Evolutionary conservation across 129 eudicot genomes (phyloP).

Genomic region (Rutidosis leptorrhynchoides): DNA sequence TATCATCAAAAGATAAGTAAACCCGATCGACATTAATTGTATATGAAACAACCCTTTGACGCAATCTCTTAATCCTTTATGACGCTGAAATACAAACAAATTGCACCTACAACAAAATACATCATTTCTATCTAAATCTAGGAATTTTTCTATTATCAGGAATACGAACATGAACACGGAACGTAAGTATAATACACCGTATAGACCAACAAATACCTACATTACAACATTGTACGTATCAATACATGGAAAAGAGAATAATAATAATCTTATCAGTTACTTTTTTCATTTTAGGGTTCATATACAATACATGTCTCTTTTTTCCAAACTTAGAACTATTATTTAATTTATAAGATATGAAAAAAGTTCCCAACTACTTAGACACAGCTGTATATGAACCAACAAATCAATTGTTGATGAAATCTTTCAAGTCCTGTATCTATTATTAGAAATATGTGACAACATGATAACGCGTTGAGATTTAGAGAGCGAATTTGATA

Average conservation of each 20-base stretch:
- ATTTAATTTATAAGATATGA: no score
- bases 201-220: not conserved
- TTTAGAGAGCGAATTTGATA: no score
- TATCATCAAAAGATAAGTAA: conserved; percentile 3
- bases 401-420: not conserved
- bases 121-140: conserved; percentile 13
- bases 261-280: no score
- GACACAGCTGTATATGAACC: conserved; percentile 5
- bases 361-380: not conserved
- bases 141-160: not conserved
- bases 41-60: conserved; percentile 27
- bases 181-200: not conserved
- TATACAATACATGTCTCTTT: not conserved
- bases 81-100: conserved; percentile 28
- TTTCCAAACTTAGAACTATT: not conserved
- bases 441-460: not conserved
- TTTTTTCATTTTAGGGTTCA: no score
- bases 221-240: not conserved
- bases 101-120: conserved; percentile 19
- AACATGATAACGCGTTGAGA: no score
- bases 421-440: not conserved
- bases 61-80: conserved; percentile 26
- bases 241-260: no score
- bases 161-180: not conserved
- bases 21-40: conserved; percentile 23